These are phyloP conservation scores for Mortierella sp. DNA, from an alignment of 371 early-diverging fungal genomes.

Conservation along the genomic window DNA sequence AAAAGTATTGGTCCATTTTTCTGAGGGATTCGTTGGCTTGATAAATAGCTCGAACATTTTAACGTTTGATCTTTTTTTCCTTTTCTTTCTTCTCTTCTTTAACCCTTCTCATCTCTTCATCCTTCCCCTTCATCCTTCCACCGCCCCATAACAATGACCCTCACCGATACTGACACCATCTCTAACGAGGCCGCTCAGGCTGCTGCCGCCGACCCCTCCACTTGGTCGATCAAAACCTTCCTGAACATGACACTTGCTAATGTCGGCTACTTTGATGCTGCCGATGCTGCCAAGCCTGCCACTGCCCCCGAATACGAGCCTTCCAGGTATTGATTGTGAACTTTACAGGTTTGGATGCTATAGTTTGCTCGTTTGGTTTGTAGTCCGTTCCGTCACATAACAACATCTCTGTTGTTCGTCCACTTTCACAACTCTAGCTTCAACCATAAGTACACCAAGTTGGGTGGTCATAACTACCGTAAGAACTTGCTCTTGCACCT, in stretches of 20 bases:
- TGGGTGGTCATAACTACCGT: conserved; percentile 31
- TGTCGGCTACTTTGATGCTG: not conserved
- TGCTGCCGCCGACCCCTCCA: not conserved
- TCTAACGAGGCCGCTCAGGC: not conserved
- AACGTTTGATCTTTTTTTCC: not conserved
- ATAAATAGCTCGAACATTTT: not conserved
- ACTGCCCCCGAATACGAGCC: conserved; percentile 4
- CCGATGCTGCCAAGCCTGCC: not conserved
- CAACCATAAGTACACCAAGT: conserved; percentile 33
- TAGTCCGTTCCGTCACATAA: not conserved
- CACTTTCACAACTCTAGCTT: conserved; percentile 10
- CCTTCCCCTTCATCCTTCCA: not conserved
- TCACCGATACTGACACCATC: not conserved
- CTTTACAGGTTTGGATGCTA: not conserved
- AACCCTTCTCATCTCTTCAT: not conserved
- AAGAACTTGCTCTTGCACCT: not conserved
- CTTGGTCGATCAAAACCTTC: not conserved
- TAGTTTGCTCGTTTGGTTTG: too few relatives aligned
- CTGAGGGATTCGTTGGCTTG: too few relatives aligned
- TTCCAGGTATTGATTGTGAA: not conserved
- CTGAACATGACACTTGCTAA: not conserved
- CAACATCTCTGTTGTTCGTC: not conserved
- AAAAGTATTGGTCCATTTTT: too few relatives aligned
- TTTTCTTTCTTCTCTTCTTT: not conserved
- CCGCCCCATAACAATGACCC: too few relatives aligned